A percentile compares a stretch with the other conserved stretches of the same genome.
Conservation (phyloP, 768 basidiomycete species). For the Cystofilobasidium macerans region DNA sequence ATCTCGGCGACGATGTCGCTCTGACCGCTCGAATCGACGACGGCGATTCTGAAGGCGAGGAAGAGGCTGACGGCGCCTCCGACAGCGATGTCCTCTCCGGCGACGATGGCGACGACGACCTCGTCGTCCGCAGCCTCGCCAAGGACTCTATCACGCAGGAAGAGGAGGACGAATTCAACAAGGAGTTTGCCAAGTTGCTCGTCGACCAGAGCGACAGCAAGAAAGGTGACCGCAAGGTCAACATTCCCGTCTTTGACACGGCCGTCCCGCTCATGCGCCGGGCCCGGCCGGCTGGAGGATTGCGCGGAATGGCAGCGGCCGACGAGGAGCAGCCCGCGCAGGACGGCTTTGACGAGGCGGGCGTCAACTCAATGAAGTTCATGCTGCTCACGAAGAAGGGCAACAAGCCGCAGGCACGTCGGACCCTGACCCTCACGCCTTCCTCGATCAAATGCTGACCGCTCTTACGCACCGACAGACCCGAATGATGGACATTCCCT, state of each 20-base stretch:
- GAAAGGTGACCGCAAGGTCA: slow-evolving; percentile 74
- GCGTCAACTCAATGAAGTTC: slow-evolving; percentile 66
- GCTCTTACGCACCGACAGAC: slow-evolving; percentile 43
- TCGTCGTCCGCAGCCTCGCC: slow-evolving; percentile 20
- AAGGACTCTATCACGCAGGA: slow-evolving; percentile 11
- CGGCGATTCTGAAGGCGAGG: slow-evolving; percentile 26
- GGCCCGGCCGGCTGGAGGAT: neutral
- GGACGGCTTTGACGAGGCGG: slow-evolving; percentile 17
- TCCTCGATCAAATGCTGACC: neutral
- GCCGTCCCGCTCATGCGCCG: slow-evolving; percentile 50
- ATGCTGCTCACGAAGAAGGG: slow-evolving; percentile 85
- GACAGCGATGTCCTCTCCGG: slow-evolving; percentile 49
- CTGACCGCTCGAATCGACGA: neutral
- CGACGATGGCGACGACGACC: slow-evolving; percentile 59
- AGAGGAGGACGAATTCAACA: slow-evolving; percentile 64
- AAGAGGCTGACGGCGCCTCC: slow-evolving; percentile 7
- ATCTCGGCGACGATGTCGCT: slow-evolving; percentile 6
- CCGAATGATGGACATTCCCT: slow-evolving; percentile 78
- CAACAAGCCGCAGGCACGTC: slow-evolving; percentile 72
- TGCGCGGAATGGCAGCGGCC: slow-evolving; percentile 32
- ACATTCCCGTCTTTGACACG: slow-evolving; percentile 82
- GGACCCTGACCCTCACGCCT: neutral
- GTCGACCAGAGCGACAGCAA: slow-evolving; percentile 78
- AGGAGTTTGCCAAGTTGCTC: slow-evolving; percentile 89
- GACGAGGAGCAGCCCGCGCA: slow-evolving; percentile 36